These are phyloP conservation scores for Plasmodium cynomolgi DNA, from an alignment of 169 alveolate species.

Conservation along the genomic window DNA sequence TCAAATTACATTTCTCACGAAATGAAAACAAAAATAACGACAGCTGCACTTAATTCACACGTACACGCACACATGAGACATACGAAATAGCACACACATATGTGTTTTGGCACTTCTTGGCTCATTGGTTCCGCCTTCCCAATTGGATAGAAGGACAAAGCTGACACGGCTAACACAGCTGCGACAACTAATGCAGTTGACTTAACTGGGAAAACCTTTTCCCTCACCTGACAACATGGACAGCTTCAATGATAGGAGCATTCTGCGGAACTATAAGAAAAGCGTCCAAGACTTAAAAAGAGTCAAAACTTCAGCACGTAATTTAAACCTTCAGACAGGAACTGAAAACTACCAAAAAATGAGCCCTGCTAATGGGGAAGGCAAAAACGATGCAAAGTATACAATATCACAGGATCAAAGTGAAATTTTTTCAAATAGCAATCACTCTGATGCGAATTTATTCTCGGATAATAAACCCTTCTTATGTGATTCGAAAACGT, in stretches of 20 bases:
- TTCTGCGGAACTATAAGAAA: constrained; percentile 22
- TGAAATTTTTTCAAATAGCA: neutral
- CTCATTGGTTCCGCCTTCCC: neutral
- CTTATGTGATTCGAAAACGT: constrained; percentile 1
- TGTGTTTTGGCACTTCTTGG: neutral
- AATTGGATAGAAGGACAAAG: neutral
- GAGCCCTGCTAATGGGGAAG: constrained; percentile 2
- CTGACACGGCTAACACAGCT: neutral
- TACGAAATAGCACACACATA: neutral
- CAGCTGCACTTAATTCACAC: neutral
- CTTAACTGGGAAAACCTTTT: neutral
- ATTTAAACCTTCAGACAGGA: constrained; percentile 1
- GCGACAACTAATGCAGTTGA: neutral
- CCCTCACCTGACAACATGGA: neutral
- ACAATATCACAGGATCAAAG: neutral
- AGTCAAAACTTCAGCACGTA: neutral
- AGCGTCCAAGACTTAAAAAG: neutral
- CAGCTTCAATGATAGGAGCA: neutral
- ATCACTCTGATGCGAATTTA: constrained; percentile 5
- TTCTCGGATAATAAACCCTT: neutral
- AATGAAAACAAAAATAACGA: neutral
- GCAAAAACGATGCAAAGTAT: neutral
- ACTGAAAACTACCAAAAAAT: neutral
- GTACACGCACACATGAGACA: neutral
- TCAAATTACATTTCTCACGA: neutral